phyloP scores from a whole-genome alignment of 495 filamentous ascomycete species.

The Lentithecium fluviatile region DNA sequence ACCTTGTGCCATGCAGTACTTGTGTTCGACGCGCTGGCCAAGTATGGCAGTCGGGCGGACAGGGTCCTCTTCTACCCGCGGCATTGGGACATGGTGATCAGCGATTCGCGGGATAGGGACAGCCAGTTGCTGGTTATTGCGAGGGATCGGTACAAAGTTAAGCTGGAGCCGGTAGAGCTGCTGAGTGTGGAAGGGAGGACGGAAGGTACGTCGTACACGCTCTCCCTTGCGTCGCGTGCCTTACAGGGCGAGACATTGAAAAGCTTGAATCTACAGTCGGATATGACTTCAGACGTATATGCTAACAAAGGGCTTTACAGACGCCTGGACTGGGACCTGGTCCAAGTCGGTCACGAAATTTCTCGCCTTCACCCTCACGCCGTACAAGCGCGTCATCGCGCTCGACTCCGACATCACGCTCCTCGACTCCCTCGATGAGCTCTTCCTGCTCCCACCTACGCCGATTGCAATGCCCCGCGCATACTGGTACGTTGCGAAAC shows the following conservation, averaged over 20 bases:
- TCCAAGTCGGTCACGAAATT: slow-evolving; percentile 43
- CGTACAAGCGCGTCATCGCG: slow-evolving; percentile 41
- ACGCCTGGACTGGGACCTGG: slow-evolving; percentile 34
- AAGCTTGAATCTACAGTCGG: too few relatives aligned
- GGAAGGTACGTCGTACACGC: slow-evolving; percentile 20
- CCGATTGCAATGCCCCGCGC: slow-evolving; percentile 43
- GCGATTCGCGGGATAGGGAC: slow-evolving; percentile 27
- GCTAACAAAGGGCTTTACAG: slow-evolving; percentile 11
- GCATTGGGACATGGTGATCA: slow-evolving; percentile 36
- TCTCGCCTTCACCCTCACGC: slow-evolving; percentile 39
- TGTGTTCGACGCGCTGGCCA: slow-evolving; percentile 41
- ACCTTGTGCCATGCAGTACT: slow-evolving; percentile 43
- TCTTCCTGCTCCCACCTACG: slow-evolving; percentile 43
- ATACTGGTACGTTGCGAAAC: slow-evolving; percentile 39
- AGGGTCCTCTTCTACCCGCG: slow-evolving; percentile 42
- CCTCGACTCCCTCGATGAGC: slow-evolving; percentile 40
- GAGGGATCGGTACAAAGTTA: slow-evolving; percentile 38
- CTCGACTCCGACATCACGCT: slow-evolving; percentile 44
- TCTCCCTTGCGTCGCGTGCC: slow-evolving; percentile 11
- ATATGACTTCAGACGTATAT: neutral
- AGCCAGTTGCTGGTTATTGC: slow-evolving; percentile 40
- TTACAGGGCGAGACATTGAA: neutral
- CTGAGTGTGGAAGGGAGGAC: slow-evolving; percentile 35
- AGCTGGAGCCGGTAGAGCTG: slow-evolving; percentile 37
- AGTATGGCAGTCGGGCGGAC: slow-evolving; percentile 40